Percentiles rank a stretch among this genome's conserved stretches.
These are phyloP conservation scores for Cytospora schulzeri DNA, from an alignment of 2,329 filamentous ascomycete genomes.

Conservation along the genomic window DNA sequence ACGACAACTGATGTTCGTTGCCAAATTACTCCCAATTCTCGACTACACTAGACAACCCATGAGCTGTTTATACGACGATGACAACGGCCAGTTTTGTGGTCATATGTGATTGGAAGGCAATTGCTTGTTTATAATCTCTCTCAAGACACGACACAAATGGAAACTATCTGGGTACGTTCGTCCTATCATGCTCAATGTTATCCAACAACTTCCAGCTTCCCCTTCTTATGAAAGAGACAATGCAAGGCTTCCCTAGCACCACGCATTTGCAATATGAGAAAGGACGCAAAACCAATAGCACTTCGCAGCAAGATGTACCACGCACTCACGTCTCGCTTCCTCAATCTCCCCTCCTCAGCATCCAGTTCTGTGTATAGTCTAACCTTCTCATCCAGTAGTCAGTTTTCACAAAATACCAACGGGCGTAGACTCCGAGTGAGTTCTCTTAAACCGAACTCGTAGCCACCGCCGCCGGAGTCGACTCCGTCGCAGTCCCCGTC, in stretches of 20 bases:
- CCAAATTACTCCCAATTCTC: no score
- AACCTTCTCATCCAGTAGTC: background rate
- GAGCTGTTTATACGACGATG: background rate
- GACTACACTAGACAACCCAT: no score
- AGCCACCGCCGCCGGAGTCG: background rate
- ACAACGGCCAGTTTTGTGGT: background rate
- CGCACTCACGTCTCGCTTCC: background rate
- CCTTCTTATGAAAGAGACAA: background rate
- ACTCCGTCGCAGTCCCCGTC: background rate
- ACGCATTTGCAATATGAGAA: background rate
- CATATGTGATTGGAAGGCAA: background rate
- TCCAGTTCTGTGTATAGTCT: background rate
- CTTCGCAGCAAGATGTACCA: background rate
- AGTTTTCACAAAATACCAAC: background rate
- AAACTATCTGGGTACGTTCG: background rate
- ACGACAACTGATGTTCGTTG: no score
- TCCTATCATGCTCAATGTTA: background rate
- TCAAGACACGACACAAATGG: background rate
- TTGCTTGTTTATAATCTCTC: background rate
- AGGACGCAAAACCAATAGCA: background rate
- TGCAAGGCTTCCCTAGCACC: background rate
- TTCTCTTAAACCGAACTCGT: background rate
- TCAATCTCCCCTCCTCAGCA: background rate
- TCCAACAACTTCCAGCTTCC: background rate
- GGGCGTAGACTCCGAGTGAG: background rate